Conservation (phyloP, 1,284 basidiomycete genomes). For the Coniferiporia sulphurascens region DNA sequence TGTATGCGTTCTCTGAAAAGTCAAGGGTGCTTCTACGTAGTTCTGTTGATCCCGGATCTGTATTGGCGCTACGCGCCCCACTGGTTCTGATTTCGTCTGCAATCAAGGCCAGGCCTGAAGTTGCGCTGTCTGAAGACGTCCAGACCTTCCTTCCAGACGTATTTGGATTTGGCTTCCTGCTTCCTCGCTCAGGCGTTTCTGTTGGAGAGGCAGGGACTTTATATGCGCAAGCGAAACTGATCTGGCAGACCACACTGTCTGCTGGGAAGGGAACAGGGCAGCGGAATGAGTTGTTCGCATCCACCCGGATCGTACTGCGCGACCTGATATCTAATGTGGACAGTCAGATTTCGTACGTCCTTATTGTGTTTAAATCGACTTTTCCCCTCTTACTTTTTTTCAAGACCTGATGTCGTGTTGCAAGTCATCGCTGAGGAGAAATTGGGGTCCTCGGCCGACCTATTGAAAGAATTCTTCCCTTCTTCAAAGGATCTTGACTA, state of each 20-base stretch:
- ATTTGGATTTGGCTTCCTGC: constrained; percentile 44
- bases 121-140: constrained; percentile 15
- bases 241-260: constrained; percentile 24
- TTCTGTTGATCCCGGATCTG: not conserved
- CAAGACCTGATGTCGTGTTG: constrained; percentile 48
- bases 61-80: constrained; percentile 26
- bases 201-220: constrained; percentile 23
- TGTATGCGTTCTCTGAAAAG: constrained; percentile 33
- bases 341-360: constrained; percentile 36
- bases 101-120: constrained; percentile 24
- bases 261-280: constrained; percentile 16
- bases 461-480: constrained; percentile 51
- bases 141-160: constrained; percentile 36
- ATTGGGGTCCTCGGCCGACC: constrained; percentile 31
- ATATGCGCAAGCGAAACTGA: constrained; percentile 17
- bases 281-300: constrained; percentile 26
- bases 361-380: constrained; percentile 10
- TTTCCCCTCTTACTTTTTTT: constrained; percentile 4
- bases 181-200: constrained; percentile 30
- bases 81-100: constrained; percentile 35
- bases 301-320: constrained; percentile 39
- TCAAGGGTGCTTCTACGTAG: constrained; percentile 33
- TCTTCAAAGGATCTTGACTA: constrained; percentile 40
- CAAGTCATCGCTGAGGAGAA: constrained; percentile 29
- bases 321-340: constrained; percentile 40